Conservation (phyloP, 2,329 filamentous ascomycete species). For the Diaporthe batatas region DNA sequence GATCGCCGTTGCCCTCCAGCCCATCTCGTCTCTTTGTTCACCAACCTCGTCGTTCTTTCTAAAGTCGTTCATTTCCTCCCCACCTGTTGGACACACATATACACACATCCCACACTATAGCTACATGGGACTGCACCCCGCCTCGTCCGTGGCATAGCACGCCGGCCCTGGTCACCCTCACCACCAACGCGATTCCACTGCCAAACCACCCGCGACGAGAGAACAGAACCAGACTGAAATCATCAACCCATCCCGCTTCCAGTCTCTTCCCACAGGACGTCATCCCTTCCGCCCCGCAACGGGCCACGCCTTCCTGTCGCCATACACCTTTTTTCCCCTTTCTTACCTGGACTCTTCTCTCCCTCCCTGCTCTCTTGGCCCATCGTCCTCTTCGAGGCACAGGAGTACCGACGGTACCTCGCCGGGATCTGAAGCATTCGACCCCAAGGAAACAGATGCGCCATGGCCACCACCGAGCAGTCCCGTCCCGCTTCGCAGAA, state of each 20-base stretch:
- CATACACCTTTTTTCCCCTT: background rate
- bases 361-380: background rate
- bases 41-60: slow-evolving; percentile 37
- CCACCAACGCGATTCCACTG: background rate
- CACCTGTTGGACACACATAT: slow-evolving; percentile 5
- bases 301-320: slow-evolving; percentile 26
- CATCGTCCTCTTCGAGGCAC: background rate
- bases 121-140: slow-evolving; percentile 30
- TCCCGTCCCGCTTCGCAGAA: slow-evolving; percentile 57
- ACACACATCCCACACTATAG: background rate
- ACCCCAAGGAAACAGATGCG: slow-evolving; percentile 21
- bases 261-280: slow-evolving; percentile 10
- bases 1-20: slow-evolving; percentile 31
- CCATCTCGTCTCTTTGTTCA: slow-evolving; percentile 30
- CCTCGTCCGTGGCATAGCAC: slow-evolving; percentile 25
- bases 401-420: background rate
- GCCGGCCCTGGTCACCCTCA: slow-evolving; percentile 26
- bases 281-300: slow-evolving; percentile 28
- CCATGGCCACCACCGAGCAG: slow-evolving; percentile 55
- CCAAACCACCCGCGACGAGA: background rate
- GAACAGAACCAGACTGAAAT: background rate
- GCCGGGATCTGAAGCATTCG: slow-evolving; percentile 16
- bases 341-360: no score
- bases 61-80: slow-evolving; percentile 37
- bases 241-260: slow-evolving; percentile 19